Evolutionary conservation across 192 early-diverging fungal species (phyloP), one percentile per base, ranked within the genome.

Genomic region (Endogone sp.): DNA sequence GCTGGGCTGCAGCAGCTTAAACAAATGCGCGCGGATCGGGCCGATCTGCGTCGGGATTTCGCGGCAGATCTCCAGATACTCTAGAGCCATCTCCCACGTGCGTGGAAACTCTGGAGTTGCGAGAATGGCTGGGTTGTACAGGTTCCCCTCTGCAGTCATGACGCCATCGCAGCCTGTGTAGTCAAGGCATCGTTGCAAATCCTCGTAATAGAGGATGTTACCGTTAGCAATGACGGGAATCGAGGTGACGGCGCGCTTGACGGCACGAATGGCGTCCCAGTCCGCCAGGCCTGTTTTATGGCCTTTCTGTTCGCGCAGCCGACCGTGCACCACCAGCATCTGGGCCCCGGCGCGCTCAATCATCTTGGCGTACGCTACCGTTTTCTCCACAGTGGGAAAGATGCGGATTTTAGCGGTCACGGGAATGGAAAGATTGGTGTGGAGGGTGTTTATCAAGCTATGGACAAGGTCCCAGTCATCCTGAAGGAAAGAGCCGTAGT

Each of bases 171-270:
- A 92, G 11, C 91, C 92, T 9, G 96, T 99, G n/a, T 75, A 72
- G 13, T 90, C 85, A 1, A 98, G 63, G 61, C 95, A 98, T 3
- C 84, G 72, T 64, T 92, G 85, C 30, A 97, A 81, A 63, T 99
- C 96, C 76, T 98, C 93, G 26, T 81, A 79, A 70, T 98, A 98
- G 22, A 96, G 79, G 56, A 99, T 95, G 68, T 99, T 98, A n/a
- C 98, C 98, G 68, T 99, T 99, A 62, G 95, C 95, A 81, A 98
- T 85, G 10, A 99, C 94, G 0, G 98, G 98, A 0, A 99, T 93
- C 24, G 32, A 29, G 10, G 69, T 81, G 9, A 95, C 85, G 6
- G 90, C 91, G 27, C 93, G 86, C 68, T 89, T 94, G 20, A 99
- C 93, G 6, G 79, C 74, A 60, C 82, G 82, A 74, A 99, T 98